Evolutionary conservation across 2,329 filamentous ascomycete species (phyloP), one percentile per base, ranked within the genome.

Genomic region (Alternaria hordeiaustralica): DNA sequence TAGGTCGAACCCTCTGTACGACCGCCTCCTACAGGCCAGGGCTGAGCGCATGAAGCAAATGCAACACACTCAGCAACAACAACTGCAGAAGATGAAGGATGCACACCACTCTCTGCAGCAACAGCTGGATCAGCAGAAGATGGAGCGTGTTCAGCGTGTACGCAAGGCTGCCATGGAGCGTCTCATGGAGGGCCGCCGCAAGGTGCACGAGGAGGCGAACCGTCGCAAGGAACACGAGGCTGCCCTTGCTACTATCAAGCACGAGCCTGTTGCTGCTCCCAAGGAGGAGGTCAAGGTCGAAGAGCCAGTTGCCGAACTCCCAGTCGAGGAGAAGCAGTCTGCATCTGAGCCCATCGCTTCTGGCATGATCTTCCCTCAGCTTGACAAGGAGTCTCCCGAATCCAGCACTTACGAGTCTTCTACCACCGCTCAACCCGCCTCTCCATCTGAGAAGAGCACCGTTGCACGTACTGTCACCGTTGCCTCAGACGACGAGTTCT

Each of bases 301-400:
- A 59, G 58, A 70, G 57, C 65, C 72, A 47, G 70, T 71, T 58
- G 71, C 69, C 11, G 74, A 78, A 61, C 68, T 78, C 55, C 73
- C 75, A 6, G 74, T 75, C 1, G 78, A 82, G 65, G 77, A 81
- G 58, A 77, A 75, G 66, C 47, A 69, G 57, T 51, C 59, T 21
- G 61, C 69, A 44, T 57, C 70, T 45, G 65, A 71, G 41, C 61
- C 60, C 18, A 66, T 75, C 45, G 61, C 66, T 4, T 78, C 75
- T 81, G 89, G 90, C 73, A 97, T 98, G 94, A 94, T 98, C 77
- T 98, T 98, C 87, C 96, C 96, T 64, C 97, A 92, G 80, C 87
- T 98, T 43, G 94, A 97, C 72, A 97, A 96, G 83, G 96, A 98
- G 82, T 97, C 94, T 10, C 93, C 94, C 3, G 85, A 88, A 49